Evolutionary conservation across 345 rosid genomes (phyloP), one percentile per base, ranked within the genome.

Genomic region (Abelmoschus esculentus): DNA sequence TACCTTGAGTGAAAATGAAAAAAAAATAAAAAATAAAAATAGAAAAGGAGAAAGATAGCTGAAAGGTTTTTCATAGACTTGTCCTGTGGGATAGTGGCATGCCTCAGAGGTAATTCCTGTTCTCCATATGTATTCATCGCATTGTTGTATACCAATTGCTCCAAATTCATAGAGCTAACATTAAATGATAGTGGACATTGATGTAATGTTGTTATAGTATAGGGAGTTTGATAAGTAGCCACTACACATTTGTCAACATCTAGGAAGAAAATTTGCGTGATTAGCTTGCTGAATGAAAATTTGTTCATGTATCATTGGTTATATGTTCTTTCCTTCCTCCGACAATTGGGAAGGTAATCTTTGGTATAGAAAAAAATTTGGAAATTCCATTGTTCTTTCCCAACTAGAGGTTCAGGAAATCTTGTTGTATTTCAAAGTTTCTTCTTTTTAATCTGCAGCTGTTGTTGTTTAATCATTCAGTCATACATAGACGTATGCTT

Each of bases 101-200:
- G 61, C 53, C 26, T 66, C 36, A 72, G 77, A 70, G 81, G 82
- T 78, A 75, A 74, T 80, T 73, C 66, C n/a, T 73, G 15, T 74
- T 71, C 65, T 71, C 72, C 68, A 49, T 61, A 32, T 73, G 29
- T 79, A 61, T 57, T 66, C 40, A 61, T 57, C 62, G 72, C 74
- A 53, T 77, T 69, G 74, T 62, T 69, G 72, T 62, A 71, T 64
- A 61, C 69, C 60, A 36, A 44, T 42, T 9, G 40, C 9, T 67
- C 72, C 61, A 38, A 28, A 56, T 74, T 75, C 57, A 36, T 70
- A 76, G 67, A 70, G 70, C 86, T 76, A 34, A 83, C 79, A 54
- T 19, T 67, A 73, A 67, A 70, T 55, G 62, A 49, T 64, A 67
- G 70, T 5, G 40, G 67, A 63, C 50, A 73, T 71, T 62, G 50